A percentile compares a stretch with the other conserved stretches of the same genome.
Evolutionary conservation across 2,329 filamentous ascomycete species (phyloP).

Genomic region (Epichloe brachyelytri): DNA sequence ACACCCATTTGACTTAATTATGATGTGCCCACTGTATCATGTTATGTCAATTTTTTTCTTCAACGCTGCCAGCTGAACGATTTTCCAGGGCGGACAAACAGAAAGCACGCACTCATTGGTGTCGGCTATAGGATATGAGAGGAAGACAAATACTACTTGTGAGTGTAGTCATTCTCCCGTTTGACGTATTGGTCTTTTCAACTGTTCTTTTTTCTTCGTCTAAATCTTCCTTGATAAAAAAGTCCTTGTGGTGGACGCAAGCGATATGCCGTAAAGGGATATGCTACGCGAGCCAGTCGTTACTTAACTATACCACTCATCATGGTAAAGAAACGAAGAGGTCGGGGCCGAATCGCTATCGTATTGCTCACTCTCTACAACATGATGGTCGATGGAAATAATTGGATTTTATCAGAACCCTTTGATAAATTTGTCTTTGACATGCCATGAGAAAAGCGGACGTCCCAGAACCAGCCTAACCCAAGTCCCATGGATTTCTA

Average conservation of each 20-base stretch:
- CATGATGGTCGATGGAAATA: background rate
- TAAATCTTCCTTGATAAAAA: too few relatives aligned
- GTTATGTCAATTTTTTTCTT: background rate
- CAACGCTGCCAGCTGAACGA: too few relatives aligned
- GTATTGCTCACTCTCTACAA: background rate
- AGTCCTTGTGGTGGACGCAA: background rate
- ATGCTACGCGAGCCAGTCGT: background rate
- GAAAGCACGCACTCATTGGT: too few relatives aligned
- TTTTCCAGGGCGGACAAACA: background rate
- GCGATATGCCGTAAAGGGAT: background rate
- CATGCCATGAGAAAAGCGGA: slow-evolving; percentile 1
- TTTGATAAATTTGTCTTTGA: background rate
- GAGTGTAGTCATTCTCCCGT: too few relatives aligned
- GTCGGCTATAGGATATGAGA: too few relatives aligned
- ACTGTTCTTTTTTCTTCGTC: too few relatives aligned
- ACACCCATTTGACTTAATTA: slow-evolving; percentile 11
- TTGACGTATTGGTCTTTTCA: too few relatives aligned
- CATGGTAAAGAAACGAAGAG: background rate
- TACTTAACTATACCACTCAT: background rate
- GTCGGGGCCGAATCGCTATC: too few relatives aligned
- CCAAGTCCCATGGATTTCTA: slow-evolving; percentile 2
- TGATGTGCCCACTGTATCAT: background rate
- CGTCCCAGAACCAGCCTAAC: slow-evolving; percentile 3
- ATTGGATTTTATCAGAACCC: background rate
- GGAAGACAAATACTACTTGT: too few relatives aligned